Evolutionary conservation across 2,329 filamentous ascomycete species (phyloP), one percentile per base, ranked within the genome.

Genomic region (Colletotrichum lentis): DNA sequence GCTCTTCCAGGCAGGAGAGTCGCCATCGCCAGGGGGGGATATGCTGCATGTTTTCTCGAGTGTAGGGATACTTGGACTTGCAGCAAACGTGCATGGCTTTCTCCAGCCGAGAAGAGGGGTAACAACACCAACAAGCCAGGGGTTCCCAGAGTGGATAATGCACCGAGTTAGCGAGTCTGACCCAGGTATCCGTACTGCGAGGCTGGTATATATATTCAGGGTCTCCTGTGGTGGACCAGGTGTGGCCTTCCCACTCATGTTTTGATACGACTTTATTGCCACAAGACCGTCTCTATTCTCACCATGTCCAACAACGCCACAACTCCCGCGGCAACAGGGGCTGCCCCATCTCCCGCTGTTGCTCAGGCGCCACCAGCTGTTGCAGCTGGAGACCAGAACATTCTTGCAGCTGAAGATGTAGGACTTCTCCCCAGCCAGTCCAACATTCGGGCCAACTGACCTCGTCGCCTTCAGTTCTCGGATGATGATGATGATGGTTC

Each of bases 31-130:
- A 12, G 41, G 41, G 27, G 27, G 27, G 41, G 27, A 18, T 24
- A 14, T 16, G 41, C 14, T 47, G 55, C 27, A 58, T 10, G 47
- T 2, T 35, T 20, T 46, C 41, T 31, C 24, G 27, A 27, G 27
- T 27, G 27, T 27, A 27, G 3, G 27, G 1, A 27, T 18, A 18
- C 8, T 24, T 22, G 18, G 24, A 35, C 27, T n/a, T 35, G 31
- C 43, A 58, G 27, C 41, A 3, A 37, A 31, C 55, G 16, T 24
- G 24, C 55, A 20, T 47, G 3, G 12, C 47, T 22, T 11, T 37
- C 7, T 58, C 24, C 14, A 16, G n/a, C 43, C 55, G 27, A 57
- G 41, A 58, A 58, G 55, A 58, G 55, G 55, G 55, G 55, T 58
- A 57, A 46, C 2, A 37, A 24, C 12, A 35, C 12, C 18, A 47